phyloP scores from a whole-genome alignment of 2,329 filamentous ascomycete genomes.

The Ceratocystis colombiana region DNA sequence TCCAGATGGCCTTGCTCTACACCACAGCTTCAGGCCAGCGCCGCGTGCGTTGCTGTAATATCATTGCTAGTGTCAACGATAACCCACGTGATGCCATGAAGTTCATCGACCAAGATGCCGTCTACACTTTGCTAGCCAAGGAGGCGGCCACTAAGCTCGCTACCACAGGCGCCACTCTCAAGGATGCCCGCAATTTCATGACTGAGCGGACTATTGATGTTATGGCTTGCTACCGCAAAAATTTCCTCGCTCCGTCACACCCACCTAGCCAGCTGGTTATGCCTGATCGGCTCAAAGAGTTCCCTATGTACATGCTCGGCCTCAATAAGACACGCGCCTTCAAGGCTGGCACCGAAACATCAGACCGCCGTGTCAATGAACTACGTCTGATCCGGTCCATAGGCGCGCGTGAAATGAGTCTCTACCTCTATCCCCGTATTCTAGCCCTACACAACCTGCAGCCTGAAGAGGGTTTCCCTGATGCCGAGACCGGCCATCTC shows the following conservation, averaged over 20 bases:
- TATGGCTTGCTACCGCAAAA: constrained; percentile 81
- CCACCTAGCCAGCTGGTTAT: constrained; percentile 88
- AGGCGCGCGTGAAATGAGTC: constrained; percentile 71
- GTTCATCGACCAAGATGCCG: constrained; percentile 90
- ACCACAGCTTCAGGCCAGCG: constrained; percentile 84
- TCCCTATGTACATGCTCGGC: constrained; percentile 89
- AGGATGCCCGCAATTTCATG: constrained; percentile 72
- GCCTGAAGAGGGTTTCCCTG: constrained; percentile 83
- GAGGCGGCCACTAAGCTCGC: constrained; percentile 82
- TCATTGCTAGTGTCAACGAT: constrained; percentile 86
- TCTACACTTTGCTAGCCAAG: constrained; percentile 79
- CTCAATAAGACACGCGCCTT: constrained; percentile 85
- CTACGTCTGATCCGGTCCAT: constrained; percentile 83
- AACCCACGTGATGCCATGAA: constrained; percentile 76
- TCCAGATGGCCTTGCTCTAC: constrained; percentile 90
- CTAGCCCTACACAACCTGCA: constrained; percentile 83
- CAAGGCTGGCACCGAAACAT: constrained; percentile 84
- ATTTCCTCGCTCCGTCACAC: constrained; percentile 71
- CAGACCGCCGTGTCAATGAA: constrained; percentile 82
- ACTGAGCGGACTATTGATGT: constrained; percentile 92
- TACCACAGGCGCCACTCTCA: constrained; percentile 58
- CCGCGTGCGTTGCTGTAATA: constrained; percentile 82
- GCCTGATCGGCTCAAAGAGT: constrained; percentile 91
- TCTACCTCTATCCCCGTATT: constrained; percentile 93
- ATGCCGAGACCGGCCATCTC: constrained; percentile 72